These are phyloP conservation scores for Fraxinus cuspidata DNA, from an alignment of 257 asterid genomes.

Conservation along the genomic window DNA sequence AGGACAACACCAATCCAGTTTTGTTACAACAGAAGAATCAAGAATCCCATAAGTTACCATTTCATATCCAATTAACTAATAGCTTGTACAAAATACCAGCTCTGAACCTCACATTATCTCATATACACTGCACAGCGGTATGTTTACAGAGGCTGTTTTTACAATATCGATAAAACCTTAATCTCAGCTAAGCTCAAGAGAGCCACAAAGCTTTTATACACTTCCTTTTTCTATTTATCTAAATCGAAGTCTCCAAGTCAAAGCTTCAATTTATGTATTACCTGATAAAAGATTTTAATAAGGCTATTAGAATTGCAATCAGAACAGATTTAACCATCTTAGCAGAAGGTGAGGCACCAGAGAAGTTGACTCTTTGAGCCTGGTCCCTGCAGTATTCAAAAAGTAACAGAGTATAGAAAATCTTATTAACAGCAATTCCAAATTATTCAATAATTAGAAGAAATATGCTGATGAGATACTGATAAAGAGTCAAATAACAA, in stretches of 20 bases:
- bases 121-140: neutral
- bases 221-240: slow-evolving; percentile 3
- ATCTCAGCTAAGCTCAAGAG: neutral
- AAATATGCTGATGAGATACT: neutral
- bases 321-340: slow-evolving; percentile 29
- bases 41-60: neutral
- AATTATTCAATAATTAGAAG: neutral
- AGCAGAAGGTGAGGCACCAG: slow-evolving; percentile 49
- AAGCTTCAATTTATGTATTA: slow-evolving; percentile 13
- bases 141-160: neutral
- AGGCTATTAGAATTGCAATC: slow-evolving; percentile 30
- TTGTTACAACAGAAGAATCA: neutral
- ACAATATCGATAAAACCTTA: neutral
- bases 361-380: slow-evolving; percentile 62
- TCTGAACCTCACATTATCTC: slow-evolving; percentile 15
- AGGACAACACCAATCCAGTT: neutral
- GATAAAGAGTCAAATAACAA: neutral
- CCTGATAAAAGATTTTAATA: slow-evolving; percentile 25
- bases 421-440: neutral
- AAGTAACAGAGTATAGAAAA: neutral
- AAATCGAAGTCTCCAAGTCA: slow-evolving; percentile 7
- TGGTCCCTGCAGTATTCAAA: slow-evolving; percentile 58
- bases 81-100: slow-evolving; percentile 22
- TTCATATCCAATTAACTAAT: slow-evolving; percentile 12
- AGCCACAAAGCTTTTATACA: neutral